Percentiles rank a stretch among this genome's conserved stretches.
Conservation (phyloP, 78 protist genomes). For the Dictyostelium brefeldianum region DNA sequence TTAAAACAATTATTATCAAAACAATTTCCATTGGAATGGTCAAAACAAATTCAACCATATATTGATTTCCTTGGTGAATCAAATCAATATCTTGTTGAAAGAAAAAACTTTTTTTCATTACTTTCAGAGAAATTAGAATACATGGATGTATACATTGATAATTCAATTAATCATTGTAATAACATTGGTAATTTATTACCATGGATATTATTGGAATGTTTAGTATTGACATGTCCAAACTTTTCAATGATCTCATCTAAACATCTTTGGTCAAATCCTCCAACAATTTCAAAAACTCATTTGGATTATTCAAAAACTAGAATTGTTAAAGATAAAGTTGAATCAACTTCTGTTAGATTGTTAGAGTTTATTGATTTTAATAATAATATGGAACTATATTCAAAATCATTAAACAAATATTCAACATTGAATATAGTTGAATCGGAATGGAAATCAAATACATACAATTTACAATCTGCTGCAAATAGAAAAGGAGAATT, state of each 20-base stretch:
- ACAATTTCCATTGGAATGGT: slow-evolving; percentile 8
- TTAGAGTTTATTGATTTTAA: slow-evolving; percentile 9
- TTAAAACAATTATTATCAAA: not conserved
- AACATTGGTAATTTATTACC: slow-evolving; percentile 16
- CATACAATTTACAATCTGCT: not conserved
- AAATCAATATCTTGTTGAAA: slow-evolving; percentile 1
- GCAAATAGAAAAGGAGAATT: not conserved
- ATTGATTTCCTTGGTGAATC: not conserved
- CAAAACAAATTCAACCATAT: not conserved
- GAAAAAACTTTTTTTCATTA: not conserved
- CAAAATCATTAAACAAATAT: not conserved
- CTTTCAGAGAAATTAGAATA: slow-evolving; percentile 2
- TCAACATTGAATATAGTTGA: not conserved
- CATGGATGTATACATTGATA: slow-evolving; percentile 11
- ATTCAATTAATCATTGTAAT: not conserved
- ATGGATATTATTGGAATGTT: slow-evolving; percentile 25
- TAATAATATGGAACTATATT: not conserved
- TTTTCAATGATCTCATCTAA: not conserved
- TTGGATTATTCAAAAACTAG: not conserved
- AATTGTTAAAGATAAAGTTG: slow-evolving; percentile 1
- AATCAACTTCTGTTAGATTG: not conserved
- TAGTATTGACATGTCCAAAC: slow-evolving; percentile 27
- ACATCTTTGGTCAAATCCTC: slow-evolving; percentile 54
- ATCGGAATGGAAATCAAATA: not conserved
- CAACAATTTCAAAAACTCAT: slow-evolving; percentile 44